Conservation (phyloP, 2,329 filamentous ascomycete species). For the Myotisia sp. region DNA sequence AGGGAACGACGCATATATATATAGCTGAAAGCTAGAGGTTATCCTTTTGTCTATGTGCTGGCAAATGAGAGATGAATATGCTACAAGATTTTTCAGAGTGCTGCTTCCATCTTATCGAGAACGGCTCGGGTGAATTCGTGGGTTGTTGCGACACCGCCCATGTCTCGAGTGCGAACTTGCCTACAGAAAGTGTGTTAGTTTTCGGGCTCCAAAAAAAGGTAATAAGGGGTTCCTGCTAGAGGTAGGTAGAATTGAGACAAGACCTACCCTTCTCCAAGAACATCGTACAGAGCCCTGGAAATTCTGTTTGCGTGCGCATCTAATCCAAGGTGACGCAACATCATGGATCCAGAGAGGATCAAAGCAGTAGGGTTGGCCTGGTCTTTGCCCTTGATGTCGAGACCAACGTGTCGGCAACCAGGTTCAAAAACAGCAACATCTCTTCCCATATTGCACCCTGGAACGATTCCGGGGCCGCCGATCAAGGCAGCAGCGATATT, state of each 20-base stretch:
- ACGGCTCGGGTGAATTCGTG: constrained; percentile 92
- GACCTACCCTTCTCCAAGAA: constrained; percentile 82
- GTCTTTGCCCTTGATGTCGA: constrained; percentile 99
- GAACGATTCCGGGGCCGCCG: constrained; percentile 90
- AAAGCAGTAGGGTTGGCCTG: constrained; percentile 96
- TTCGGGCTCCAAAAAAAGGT: background rate
- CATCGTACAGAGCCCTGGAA: constrained; percentile 63
- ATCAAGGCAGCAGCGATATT: constrained; percentile 97
- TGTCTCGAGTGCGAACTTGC: constrained; percentile 68
- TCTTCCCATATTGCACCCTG: constrained; percentile 98
- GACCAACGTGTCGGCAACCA: constrained; percentile 95
- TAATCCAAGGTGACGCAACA: constrained; percentile 88
- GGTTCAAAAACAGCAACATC: constrained; percentile 98
- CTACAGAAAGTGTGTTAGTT: background rate
- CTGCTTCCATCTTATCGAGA: constrained; percentile 80
- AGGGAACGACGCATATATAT: too few species aligned
- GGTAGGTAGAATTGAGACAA: constrained; percentile 1
- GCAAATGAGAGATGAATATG: constrained; percentile 1
- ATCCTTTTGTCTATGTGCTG: too few species aligned
- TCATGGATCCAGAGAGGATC: constrained; percentile 90
- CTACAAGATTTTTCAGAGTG: constrained; percentile 46
- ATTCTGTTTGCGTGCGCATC: constrained; percentile 98
- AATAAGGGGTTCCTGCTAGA: too few species aligned
- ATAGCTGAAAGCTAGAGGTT: too few species aligned
- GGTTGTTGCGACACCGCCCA: constrained; percentile 82